Evolutionary conservation across 441 rosid species (phyloP).

Genomic region (Arabidopsis lyrata): DNA sequence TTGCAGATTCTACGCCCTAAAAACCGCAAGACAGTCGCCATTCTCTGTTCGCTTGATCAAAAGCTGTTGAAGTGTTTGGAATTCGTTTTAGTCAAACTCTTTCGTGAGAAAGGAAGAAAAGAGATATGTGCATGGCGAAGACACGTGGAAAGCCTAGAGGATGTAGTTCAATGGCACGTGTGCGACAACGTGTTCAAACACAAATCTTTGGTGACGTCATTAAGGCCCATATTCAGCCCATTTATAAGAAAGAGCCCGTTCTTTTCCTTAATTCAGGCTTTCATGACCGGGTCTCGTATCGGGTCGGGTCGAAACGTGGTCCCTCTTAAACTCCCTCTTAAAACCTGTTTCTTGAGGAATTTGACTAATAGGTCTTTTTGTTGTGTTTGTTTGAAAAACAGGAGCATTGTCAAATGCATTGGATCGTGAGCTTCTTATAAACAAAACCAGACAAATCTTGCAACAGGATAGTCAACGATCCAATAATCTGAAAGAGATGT

Average conservation of each 20-base stretch:
- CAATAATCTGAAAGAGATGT: not conserved
- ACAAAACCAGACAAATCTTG: constrained; percentile 3
- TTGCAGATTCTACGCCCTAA: constrained; percentile 18
- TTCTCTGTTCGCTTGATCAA: constrained; percentile 20
- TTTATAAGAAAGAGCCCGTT: too few relatives aligned
- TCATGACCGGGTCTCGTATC: not conserved
- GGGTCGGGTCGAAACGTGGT: constrained; percentile 25
- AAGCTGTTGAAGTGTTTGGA: not conserved
- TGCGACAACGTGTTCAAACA: constrained; percentile 21
- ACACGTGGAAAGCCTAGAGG: constrained; percentile 14
- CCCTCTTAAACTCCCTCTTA: not conserved
- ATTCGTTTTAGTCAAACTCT: not conserved
- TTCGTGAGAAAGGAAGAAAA: not conserved
- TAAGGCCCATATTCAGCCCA: not conserved
- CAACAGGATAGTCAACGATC: constrained; percentile 20
- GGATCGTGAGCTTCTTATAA: constrained; percentile 39
- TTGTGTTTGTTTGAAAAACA: constrained; percentile 1
- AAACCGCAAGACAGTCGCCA: constrained; percentile 20
- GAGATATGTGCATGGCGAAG: constrained; percentile 5
- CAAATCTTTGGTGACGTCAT: not conserved
- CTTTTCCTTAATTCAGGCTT: not conserved
- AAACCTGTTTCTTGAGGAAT: not conserved
- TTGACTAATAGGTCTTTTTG: constrained; percentile 22
- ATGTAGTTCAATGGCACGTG: constrained; percentile 19
- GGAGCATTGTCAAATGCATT: constrained; percentile 33